Evolutionary conservation across 805 yeast genomes (phyloP).

Genomic region (Wickerhamiella slavikovae): DNA sequence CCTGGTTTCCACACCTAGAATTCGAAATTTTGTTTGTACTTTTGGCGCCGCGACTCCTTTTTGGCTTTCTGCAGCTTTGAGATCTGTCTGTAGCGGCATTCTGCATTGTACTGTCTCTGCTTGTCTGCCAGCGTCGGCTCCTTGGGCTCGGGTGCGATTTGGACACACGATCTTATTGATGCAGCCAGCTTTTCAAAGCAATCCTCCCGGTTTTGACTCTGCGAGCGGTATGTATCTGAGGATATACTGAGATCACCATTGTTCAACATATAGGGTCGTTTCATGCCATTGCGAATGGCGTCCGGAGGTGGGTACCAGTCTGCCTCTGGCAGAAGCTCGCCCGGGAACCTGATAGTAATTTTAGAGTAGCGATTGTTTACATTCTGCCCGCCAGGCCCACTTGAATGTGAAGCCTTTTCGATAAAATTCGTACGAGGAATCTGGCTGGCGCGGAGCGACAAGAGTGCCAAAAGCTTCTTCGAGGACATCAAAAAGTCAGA

Average conservation of each 20-base stretch:
- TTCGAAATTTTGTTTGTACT: background rate
- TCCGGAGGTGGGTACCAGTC: conserved; percentile 36
- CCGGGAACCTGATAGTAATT: conserved; percentile 34
- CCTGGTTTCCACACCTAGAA: no score
- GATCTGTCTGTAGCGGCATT: no score
- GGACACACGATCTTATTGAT: conserved; percentile 33
- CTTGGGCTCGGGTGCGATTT: conserved; percentile 25
- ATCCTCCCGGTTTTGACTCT: conserved; percentile 33
- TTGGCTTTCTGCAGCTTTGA: conserved; percentile 11
- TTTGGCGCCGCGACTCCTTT: background rate
- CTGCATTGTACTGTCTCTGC: conserved; percentile 29
- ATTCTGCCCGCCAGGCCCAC: conserved; percentile 82
- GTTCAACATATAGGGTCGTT: conserved; percentile 37
- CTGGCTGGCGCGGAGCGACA: no score
- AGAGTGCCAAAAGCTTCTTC: no score
- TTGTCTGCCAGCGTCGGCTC: conserved; percentile 28
- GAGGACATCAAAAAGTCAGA: no score
- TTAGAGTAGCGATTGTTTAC: conserved; percentile 52
- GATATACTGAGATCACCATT: conserved; percentile 36
- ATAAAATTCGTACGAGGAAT: conserved; percentile 29
- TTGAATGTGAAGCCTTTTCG: conserved; percentile 32
- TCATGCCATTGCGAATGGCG: no score
- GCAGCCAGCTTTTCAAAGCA: conserved; percentile 40
- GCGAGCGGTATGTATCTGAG: conserved; percentile 36
- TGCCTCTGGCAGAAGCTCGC: conserved; percentile 25